Conservation (phyloP, 2,329 filamentous ascomycete genomes). For the Alternaria gansuensis region DNA sequence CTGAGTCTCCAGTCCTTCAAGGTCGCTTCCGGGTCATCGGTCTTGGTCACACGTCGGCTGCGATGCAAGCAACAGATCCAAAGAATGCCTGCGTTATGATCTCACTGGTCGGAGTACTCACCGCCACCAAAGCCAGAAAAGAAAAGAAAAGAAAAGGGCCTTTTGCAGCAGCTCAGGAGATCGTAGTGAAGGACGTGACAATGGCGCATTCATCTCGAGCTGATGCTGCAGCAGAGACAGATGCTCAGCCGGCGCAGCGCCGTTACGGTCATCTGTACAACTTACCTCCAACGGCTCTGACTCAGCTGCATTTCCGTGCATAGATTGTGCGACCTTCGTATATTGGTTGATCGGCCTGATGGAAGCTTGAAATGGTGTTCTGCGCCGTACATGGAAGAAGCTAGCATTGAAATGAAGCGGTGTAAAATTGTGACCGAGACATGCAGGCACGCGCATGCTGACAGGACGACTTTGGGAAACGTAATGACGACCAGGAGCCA, state of each 20-base stretch:
- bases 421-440: background rate
- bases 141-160: background rate
- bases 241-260: conserved; percentile 18
- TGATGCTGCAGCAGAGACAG: conserved; percentile 16
- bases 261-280: conserved; percentile 27
- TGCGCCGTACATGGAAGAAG: background rate
- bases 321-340: conserved; percentile 19
- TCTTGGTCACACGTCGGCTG: conserved; percentile 8
- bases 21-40: conserved; percentile 4
- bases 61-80: background rate
- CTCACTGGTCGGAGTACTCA: conserved; percentile 2
- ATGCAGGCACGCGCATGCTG: conserved; percentile 9
- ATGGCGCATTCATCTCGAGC: conserved; percentile 10
- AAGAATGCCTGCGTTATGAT: background rate
- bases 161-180: conserved; percentile 7
- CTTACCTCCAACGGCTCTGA: conserved; percentile 18
- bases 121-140: conserved; percentile 7
- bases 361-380: background rate
- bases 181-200: background rate
- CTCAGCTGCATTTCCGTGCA: conserved; percentile 23
- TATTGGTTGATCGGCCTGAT: conserved; percentile 13
- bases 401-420: background rate
- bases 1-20: background rate
- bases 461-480: conserved; percentile 5
- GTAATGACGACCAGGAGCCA: conserved; percentile 1